Conservation (phyloP, 768 basidiomycete genomes). For the Mycena belliarum region DNA sequence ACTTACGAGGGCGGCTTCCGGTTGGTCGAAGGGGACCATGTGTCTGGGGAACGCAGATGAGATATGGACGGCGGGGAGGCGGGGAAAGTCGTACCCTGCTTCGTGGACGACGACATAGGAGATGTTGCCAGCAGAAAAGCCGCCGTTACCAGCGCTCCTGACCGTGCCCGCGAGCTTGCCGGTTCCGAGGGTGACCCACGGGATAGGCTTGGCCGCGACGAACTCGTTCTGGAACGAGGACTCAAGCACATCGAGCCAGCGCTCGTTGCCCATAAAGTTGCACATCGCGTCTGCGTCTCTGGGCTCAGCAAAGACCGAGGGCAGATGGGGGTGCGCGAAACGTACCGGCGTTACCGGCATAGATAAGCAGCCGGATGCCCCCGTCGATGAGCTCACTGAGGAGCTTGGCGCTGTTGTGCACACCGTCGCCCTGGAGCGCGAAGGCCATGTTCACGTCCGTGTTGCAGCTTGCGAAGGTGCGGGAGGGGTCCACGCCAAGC, state of each 20-base stretch:
- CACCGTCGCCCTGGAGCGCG: constrained; percentile 78
- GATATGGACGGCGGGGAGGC: not conserved
- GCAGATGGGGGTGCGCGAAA: constrained; percentile 16
- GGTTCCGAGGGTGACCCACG: constrained; percentile 56
- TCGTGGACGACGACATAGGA: constrained; percentile 79
- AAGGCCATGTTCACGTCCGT: constrained; percentile 82
- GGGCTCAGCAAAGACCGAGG: constrained; percentile 14
- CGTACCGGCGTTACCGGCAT: constrained; percentile 83
- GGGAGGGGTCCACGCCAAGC: constrained; percentile 66
- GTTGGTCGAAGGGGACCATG: constrained; percentile 91
- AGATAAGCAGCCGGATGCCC: constrained; percentile 83
- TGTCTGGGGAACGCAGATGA: constrained; percentile 47
- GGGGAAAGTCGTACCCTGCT: constrained; percentile 62
- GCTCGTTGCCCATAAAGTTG: constrained; percentile 81
- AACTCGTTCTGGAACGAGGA: constrained; percentile 67
- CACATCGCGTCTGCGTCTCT: constrained; percentile 73
- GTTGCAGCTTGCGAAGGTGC: constrained; percentile 72
- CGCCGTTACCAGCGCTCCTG: constrained; percentile 65
- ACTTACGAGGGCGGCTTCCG: constrained; percentile 71
- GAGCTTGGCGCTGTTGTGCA: constrained; percentile 78
- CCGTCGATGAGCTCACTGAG: constrained; percentile 80
- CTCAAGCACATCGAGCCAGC: constrained; percentile 69
- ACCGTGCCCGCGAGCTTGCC: constrained; percentile 68
- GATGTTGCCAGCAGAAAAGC: constrained; percentile 75
- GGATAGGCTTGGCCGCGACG: constrained; percentile 41